Evolutionary conservation across 2,329 filamentous ascomycete genomes (phyloP).

Genomic region (Pleomassaria siparia): DNA sequence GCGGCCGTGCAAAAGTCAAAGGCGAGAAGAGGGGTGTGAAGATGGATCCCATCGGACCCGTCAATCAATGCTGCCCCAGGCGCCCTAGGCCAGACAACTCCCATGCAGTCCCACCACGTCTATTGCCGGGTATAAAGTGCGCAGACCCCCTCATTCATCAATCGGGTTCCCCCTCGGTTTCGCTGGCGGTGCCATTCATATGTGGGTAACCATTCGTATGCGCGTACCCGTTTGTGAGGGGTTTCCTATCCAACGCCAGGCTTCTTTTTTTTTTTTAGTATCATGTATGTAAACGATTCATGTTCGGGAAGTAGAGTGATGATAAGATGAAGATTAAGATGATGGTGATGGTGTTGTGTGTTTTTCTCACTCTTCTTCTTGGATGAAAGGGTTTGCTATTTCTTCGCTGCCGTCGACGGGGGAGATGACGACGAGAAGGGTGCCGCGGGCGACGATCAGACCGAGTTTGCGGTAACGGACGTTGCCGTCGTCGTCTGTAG

Average conservation of each 20-base stretch:
- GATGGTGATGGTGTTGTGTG: too few relatives aligned
- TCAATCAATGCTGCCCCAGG: too few relatives aligned
- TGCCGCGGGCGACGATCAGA: slow-evolving; percentile 85
- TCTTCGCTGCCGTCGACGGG: slow-evolving; percentile 93
- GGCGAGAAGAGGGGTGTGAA: too few relatives aligned
- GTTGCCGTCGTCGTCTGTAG: slow-evolving; percentile 86
- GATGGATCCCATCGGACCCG: too few relatives aligned
- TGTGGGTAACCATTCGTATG: not conserved
- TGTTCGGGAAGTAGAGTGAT: too few relatives aligned
- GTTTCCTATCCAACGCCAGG: not conserved
- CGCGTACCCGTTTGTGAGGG: not conserved
- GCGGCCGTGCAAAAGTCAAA: too few relatives aligned
- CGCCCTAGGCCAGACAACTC: too few relatives aligned
- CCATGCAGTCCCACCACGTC: not conserved
- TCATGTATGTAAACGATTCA: not conserved
- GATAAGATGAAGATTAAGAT: too few relatives aligned
- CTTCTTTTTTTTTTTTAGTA: not conserved
- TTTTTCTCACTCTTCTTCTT: slow-evolving; percentile 64
- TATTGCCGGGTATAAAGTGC: not conserved
- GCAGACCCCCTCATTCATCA: not conserved
- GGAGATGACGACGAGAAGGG: slow-evolving; percentile 87
- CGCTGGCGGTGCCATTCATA: too few relatives aligned
- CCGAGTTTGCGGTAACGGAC: slow-evolving; percentile 78
- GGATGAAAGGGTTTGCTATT: slow-evolving; percentile 90
- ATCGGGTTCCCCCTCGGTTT: not conserved